phyloP scores from a whole-genome alignment of 176 grass and related monocot species.

The Aegilops umbellulata region DNA sequence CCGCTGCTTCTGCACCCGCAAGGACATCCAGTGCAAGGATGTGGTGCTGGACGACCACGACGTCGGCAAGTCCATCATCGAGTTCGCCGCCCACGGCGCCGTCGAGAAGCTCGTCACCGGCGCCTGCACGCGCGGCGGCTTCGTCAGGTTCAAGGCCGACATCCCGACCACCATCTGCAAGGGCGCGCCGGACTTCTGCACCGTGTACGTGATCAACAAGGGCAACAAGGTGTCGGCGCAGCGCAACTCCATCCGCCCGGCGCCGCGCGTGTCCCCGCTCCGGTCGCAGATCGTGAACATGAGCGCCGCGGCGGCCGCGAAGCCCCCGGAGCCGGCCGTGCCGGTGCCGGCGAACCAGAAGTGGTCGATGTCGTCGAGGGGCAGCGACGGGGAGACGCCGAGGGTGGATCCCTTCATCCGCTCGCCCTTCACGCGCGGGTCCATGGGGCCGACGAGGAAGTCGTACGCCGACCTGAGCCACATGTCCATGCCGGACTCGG shows the following conservation, averaged over 20 bases:
- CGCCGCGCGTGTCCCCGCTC: conserved; percentile 63
- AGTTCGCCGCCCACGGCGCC: conserved; percentile 50
- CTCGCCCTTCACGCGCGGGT: conserved; percentile 62
- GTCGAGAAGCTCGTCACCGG: conserved; percentile 82
- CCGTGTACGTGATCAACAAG: conserved; percentile 70
- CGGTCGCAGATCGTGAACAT: conserved; percentile 44
- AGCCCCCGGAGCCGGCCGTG: background rate
- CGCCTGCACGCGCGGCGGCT: conserved; percentile 53
- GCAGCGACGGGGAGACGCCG: conserved; percentile 35
- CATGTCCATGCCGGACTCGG: conserved; percentile 59
- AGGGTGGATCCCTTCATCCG: conserved; percentile 35
- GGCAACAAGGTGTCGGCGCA: conserved; percentile 64
- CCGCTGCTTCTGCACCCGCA: conserved; percentile 80
- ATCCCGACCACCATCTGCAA: conserved; percentile 61
- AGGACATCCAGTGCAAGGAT: conserved; percentile 73
- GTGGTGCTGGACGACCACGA: conserved; percentile 81
- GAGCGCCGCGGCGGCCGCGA: background rate
- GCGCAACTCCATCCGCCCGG: conserved; percentile 52
- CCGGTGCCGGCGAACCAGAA: background rate
- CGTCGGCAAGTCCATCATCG: conserved; percentile 61
- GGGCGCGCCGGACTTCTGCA: conserved; percentile 80
- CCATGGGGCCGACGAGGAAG: conserved; percentile 21
- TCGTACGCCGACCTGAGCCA: conserved; percentile 51
- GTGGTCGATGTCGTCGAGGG: conserved; percentile 34
- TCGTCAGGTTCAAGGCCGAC: conserved; percentile 81